Evolutionary conservation across 345 rosid genomes (phyloP).

Genomic region (Euphorbia lathyris): DNA sequence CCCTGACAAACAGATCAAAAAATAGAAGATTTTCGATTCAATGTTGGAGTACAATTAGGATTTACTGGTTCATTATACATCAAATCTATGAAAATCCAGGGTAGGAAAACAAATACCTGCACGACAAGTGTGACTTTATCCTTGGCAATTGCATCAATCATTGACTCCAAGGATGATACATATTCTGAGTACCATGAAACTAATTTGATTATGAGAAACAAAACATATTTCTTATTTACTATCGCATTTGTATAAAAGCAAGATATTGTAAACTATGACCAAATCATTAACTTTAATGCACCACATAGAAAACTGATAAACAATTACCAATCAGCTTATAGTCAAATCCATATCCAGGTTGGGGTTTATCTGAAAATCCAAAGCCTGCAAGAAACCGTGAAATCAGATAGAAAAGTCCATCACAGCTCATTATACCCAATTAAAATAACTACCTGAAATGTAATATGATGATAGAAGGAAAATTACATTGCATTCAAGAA

Average conservation of each 20-base stretch:
- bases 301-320: conserved; percentile 6
- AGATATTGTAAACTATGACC: background rate
- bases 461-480: background rate
- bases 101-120: conserved; percentile 47
- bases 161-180: conserved; percentile 73
- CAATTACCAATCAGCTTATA: conserved; percentile 71
- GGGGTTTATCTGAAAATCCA: conserved; percentile 98
- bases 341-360: conserved; percentile 87
- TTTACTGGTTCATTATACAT: background rate
- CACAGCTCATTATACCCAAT: conserved; percentile 4
- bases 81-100: conserved; percentile 3
- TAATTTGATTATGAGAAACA: background rate
- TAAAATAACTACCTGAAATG: conserved; percentile 1
- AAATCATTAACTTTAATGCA: background rate
- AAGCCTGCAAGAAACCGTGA: conserved; percentile 47
- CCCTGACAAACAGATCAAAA: conserved; percentile 48
- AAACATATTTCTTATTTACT: background rate
- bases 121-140: conserved; percentile 72
- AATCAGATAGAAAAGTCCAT: background rate
- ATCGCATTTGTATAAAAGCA: background rate
- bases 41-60: background rate
- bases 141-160: conserved; percentile 48
- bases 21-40: conserved; percentile 3
- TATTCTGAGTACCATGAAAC: conserved; percentile 51
- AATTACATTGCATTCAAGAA: background rate